Evolutionary conservation across 2,329 filamentous ascomycete genomes (phyloP).

Genomic region (Fusarium torreyae): DNA sequence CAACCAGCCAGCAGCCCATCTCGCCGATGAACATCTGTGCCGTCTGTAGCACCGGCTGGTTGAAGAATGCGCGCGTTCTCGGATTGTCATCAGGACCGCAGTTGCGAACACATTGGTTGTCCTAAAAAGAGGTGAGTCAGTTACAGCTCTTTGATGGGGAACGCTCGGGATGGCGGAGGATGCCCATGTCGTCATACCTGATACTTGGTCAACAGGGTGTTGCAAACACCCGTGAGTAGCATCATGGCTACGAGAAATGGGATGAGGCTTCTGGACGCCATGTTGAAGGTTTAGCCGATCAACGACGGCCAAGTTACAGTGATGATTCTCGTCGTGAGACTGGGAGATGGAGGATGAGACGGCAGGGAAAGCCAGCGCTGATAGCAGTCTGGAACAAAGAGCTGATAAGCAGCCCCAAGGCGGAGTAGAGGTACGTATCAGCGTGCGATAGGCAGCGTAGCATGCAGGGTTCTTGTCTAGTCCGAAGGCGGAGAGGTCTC

Average conservation of each 20-base stretch:
- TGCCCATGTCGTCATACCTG: conserved; percentile 72
- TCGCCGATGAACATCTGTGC: conserved; percentile 99
- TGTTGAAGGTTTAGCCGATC: conserved; percentile 55
- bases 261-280: conserved; percentile 80
- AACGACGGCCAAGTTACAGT: conserved; percentile 10
- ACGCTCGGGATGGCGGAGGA: conserved; percentile 3
- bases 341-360: conserved; percentile 14
- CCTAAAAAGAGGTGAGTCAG: conserved; percentile 63
- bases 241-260: conserved; percentile 95
- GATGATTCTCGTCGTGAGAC: conserved; percentile 20
- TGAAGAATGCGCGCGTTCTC: conserved; percentile 80
- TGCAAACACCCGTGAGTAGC: conserved; percentile 95
- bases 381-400: conserved; percentile 40
- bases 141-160: neutral
- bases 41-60: conserved; percentile 96
- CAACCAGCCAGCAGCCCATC: conserved; percentile 94
- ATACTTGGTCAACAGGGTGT: conserved; percentile 96
- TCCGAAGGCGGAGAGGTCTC: conserved; percentile 30
- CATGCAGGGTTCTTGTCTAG: conserved; percentile 24
- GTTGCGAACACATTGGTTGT: conserved; percentile 96
- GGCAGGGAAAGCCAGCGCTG: conserved; percentile 9
- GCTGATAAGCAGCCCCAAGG: conserved; percentile 42
- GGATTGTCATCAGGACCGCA: conserved; percentile 78
- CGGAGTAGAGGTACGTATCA: conserved; percentile 29
- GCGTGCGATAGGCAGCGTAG: neutral